phyloP scores from a whole-genome alignment of 2,329 filamentous ascomycete species.

The Neonectria ditissima region DNA sequence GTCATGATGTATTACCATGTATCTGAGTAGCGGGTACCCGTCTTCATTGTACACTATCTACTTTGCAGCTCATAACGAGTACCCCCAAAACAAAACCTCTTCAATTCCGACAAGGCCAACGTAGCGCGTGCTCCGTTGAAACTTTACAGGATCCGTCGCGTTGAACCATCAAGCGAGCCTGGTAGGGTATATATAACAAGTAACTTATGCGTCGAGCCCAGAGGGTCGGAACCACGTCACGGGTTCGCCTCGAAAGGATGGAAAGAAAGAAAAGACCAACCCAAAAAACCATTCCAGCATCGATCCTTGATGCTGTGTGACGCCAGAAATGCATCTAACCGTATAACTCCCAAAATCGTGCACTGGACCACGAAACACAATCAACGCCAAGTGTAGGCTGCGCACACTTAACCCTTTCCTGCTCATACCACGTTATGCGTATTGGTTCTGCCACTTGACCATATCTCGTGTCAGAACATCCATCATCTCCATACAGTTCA shows the following conservation, averaged over 20 bases:
- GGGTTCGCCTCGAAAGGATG: slow-evolving; percentile 11
- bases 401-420: slow-evolving; percentile 3
- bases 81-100: background rate
- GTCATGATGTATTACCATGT: slow-evolving; percentile 25
- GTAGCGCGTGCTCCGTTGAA: slow-evolving; percentile 26
- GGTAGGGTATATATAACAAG: slow-evolving; percentile 24
- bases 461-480: slow-evolving; percentile 83
- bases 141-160: slow-evolving; percentile 14
- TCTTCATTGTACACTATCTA: slow-evolving; percentile 35
- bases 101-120: slow-evolving; percentile 15
- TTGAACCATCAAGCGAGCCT: slow-evolving; percentile 22
- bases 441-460: slow-evolving; percentile 87
- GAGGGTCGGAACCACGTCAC: slow-evolving; percentile 13
- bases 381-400: slow-evolving; percentile 15
- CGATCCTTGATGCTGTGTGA: slow-evolving; percentile 37
- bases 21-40: slow-evolving; percentile 31
- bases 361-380: slow-evolving; percentile 20
- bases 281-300: slow-evolving; percentile 31
- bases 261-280: slow-evolving; percentile 20
- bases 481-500: slow-evolving; percentile 91
- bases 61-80: slow-evolving; percentile 27
- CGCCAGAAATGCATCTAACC: slow-evolving; percentile 40
- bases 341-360: slow-evolving; percentile 35
- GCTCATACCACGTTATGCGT: slow-evolving; percentile 50
- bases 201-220: slow-evolving; percentile 19